Percentiles rank a stretch among this genome's conserved stretches.
phyloP scores from a whole-genome alignment of 352 stramenopile species.

The Pythium insidiosum region DNA sequence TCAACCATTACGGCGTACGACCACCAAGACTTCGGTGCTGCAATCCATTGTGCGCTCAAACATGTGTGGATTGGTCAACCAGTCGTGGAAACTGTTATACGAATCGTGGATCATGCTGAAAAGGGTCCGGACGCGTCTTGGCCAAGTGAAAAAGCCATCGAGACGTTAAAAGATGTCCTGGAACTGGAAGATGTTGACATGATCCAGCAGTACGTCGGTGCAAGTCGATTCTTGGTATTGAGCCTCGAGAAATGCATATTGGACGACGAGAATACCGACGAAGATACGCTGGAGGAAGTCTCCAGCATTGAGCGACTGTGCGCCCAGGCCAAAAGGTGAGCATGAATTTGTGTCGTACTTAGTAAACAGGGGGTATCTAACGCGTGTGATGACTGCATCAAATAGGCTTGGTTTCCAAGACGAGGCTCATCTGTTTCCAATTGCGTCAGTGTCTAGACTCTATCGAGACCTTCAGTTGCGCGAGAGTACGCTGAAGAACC shows the following conservation, averaged over 20 bases:
- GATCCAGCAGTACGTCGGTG: conserved; percentile 50
- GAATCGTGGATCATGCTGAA: no score
- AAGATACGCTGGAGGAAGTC: conserved; percentile 19
- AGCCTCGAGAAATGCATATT: conserved; percentile 26
- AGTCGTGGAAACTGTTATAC: no score
- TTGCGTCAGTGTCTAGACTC: conserved; percentile 33
- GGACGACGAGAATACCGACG: conserved; percentile 9
- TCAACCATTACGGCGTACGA: conserved; percentile 40
- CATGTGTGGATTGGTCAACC: conserved; percentile 35
- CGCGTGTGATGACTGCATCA: not conserved
- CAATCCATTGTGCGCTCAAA: conserved; percentile 54
- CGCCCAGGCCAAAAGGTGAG: conserved; percentile 31
- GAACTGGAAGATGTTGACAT: conserved; percentile 34
- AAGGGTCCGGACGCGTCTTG: no score
- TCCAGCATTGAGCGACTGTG: conserved; percentile 34
- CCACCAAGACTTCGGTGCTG: conserved; percentile 74
- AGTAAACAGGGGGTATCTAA: not conserved
- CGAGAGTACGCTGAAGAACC: conserved; percentile 20
- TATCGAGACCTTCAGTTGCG: conserved; percentile 18
- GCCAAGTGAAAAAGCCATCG: conserved; percentile 4
- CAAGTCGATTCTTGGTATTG: conserved; percentile 37
- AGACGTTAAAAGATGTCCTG: conserved; percentile 4
- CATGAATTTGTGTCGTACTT: not conserved
- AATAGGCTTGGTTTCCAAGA: conserved; percentile 50
- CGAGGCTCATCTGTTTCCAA: conserved; percentile 55